Conservation (phyloP, 805 yeast species). For the Lipomyces mesembrius region DNA sequence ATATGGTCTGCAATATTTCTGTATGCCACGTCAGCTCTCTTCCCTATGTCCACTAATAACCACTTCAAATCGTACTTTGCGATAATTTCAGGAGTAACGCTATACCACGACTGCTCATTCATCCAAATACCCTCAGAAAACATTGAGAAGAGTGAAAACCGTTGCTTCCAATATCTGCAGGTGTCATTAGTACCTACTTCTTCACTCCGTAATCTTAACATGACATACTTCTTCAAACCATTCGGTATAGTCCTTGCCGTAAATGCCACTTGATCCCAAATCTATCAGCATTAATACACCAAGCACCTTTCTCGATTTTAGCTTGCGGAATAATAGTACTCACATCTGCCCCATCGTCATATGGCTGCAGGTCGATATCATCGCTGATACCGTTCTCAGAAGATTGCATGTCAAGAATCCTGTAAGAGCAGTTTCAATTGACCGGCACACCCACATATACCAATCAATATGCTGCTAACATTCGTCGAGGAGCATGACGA, state of each 20-base stretch:
- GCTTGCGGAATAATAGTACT: background rate
- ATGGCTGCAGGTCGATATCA: background rate
- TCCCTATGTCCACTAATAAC: background rate
- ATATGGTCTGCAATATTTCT: conserved; percentile 40
- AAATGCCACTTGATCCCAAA: background rate
- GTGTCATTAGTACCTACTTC: background rate
- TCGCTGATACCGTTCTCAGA: background rate
- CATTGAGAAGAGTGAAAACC: conserved; percentile 61
- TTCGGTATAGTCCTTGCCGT: background rate
- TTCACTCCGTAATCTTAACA: background rate
- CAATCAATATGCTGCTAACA: background rate
- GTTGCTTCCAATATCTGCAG: conserved; percentile 55
- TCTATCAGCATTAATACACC: background rate
- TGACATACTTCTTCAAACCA: background rate
- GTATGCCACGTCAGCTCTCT: conserved; percentile 24
- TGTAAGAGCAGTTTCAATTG: background rate
- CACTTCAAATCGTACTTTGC: conserved; percentile 54
- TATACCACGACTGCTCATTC: conserved; percentile 77
- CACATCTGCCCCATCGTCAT: conserved; percentile 3
- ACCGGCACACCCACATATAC: background rate
- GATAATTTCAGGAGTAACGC: conserved; percentile 77
- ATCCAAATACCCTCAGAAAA: conserved; percentile 68
- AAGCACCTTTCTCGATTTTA: background rate
- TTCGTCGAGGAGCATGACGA: background rate
- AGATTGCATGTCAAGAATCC: background rate